Evolutionary conservation across 1,284 basidiomycete species (phyloP).

Genomic region (Heliocybe sulcata): DNA sequence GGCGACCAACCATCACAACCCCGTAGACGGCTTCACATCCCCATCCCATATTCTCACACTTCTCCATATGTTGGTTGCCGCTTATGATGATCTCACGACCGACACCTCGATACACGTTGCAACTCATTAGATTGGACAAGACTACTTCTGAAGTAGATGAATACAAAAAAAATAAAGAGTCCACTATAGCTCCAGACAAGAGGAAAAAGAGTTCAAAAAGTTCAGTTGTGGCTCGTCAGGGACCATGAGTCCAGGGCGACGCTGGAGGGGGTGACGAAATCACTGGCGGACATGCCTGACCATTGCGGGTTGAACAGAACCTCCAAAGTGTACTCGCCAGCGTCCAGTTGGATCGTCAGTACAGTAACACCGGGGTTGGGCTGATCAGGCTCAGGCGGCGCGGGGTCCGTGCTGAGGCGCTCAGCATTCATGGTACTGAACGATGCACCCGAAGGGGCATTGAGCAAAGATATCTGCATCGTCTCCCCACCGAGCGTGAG

Average conservation of each 20-base stretch:
- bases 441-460: conserved; percentile 50
- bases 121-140: neutral
- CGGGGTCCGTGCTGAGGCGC: conserved; percentile 56
- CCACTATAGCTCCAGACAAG: neutral
- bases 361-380: conserved; percentile 77
- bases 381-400: conserved; percentile 63
- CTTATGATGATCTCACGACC: neutral
- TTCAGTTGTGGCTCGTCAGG: conserved; percentile 61
- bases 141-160: neutral
- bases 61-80: no score
- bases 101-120: neutral
- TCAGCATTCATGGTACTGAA: conserved; percentile 42
- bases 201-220: conserved; percentile 1
- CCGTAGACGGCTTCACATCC: neutral
- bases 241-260: conserved; percentile 68
- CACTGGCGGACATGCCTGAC: conserved; percentile 49
- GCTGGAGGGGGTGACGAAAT: conserved; percentile 57
- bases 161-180: conserved; percentile 1
- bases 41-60: no score
- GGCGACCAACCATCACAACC: neutral
- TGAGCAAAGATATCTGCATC: conserved; percentile 43
- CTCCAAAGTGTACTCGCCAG: conserved; percentile 68
- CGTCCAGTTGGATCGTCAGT: conserved; percentile 66
- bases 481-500: conserved; percentile 55
- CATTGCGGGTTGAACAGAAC: conserved; percentile 86